Conservation (phyloP, 1,139 yeast genomes). For the Suhomyces ambrosiae region DNA sequence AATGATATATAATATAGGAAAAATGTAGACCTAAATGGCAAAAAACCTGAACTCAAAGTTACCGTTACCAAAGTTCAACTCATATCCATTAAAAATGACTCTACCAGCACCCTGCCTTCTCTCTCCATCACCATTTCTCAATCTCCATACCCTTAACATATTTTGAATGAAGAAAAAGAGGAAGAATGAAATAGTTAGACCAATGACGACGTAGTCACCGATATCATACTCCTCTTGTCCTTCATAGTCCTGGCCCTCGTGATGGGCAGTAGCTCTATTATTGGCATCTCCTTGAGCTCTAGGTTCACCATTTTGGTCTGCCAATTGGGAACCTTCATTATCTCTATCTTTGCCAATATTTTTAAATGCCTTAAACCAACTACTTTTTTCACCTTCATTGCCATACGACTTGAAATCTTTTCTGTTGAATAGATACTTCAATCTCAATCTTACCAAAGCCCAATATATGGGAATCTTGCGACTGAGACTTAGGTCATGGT, state of each 20-base stretch:
- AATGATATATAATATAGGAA: no score
- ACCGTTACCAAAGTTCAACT: constrained; percentile 30
- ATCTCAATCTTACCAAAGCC: constrained; percentile 42
- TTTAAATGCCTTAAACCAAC: constrained; percentile 44
- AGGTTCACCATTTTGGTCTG: no score
- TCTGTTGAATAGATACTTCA: constrained; percentile 38
- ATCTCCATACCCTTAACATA: constrained; percentile 29
- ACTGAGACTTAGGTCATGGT: constrained; percentile 12
- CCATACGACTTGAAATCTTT: constrained; percentile 19
- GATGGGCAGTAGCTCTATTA: constrained; percentile 37
- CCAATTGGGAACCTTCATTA: constrained; percentile 8
- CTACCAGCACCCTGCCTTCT: constrained; percentile 9
- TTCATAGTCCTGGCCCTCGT: constrained; percentile 32
- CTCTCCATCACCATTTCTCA: constrained; percentile 20
- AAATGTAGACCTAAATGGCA: constrained; percentile 40
- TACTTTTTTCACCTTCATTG: constrained; percentile 23
- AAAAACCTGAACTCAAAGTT: constrained; percentile 43
- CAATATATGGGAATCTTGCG: constrained; percentile 36
- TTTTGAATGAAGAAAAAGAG: constrained; percentile 32
- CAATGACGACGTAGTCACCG: constrained; percentile 39
- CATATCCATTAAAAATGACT: constrained; percentile 20
- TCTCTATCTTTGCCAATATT: constrained; percentile 25
- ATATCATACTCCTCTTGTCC: constrained; percentile 28
- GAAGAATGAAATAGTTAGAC: constrained; percentile 33
- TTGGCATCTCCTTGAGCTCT: no score